Base-by-base conservation (phyloP, 2,329 filamentous ascomycete species). In the Colletotrichum phormii region DNA sequence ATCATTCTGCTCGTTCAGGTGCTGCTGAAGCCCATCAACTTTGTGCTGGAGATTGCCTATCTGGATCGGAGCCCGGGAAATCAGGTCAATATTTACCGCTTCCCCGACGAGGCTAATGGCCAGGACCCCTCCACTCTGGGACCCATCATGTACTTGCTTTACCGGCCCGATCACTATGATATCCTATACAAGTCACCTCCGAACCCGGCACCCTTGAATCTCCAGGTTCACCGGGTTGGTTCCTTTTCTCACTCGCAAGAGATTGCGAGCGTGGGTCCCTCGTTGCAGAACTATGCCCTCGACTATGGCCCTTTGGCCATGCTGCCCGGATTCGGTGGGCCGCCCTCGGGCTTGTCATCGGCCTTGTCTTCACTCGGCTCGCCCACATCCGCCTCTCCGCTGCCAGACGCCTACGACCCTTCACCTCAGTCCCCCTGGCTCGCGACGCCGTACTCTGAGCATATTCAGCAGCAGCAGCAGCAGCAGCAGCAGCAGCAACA, bases 1-100 rank as follows among this genome's bases (percentile, higher is more conserved):
- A 88, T 98, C 74, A 90, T 90, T 72, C 90, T 94, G 2, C 86
- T 98, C 62, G 90, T 93, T 74, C 92, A 96, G 75, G 89, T 95
- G 31, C 87, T 98, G 4, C 89, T 98, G 75, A 92, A 94, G 79
- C 94, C 93, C 8, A 92, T 92, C 62, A 91, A 91, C 18, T 90
- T 98, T 75, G 91, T 92, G 5, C 89, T 98, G 24, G 95, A 98
- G 79, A 94, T 98, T 74, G 91, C 95, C 66, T 98, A 98, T 80
- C 90, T 99, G 9, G 97, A 98, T 80, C 91, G 95, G 77, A 98
- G 94, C 78, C 87, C 91, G 58, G 95, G 95, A 22, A 88, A 89
- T 59, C 88, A 93, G 77, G 94, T 95, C 77, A 97, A 94, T 79
- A 89, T 87, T 37, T 91, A 93, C 80, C 88, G 88, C 26, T 90